Percentiles rank a stretch among this genome's conserved stretches.
phyloP scores from a whole-genome alignment of 768 basidiomycete species.

The Pholiota microspora region DNA sequence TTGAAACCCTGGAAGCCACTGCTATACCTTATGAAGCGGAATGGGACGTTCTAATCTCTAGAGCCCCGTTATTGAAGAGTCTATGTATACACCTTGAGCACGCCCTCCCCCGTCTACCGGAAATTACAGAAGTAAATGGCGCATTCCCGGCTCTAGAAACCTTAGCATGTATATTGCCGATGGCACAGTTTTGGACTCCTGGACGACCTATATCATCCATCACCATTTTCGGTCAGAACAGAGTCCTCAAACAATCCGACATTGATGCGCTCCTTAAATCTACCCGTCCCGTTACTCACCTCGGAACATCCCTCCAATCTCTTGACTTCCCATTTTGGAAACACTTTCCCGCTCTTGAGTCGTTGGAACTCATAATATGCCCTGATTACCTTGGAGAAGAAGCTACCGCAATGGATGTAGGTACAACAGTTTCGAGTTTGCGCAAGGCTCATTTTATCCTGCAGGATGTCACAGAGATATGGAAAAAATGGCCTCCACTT shows the following conservation, averaged over 20 bases:
- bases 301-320: not conserved
- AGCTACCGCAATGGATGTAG: no score
- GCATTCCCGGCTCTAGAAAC: not conserved
- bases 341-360: slow-evolving; percentile 4
- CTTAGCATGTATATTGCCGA: not conserved
- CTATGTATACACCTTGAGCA: not conserved
- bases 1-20: not conserved
- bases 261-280: not conserved
- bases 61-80: not conserved
- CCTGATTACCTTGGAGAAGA: no score
- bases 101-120: not conserved
- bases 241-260: not conserved
- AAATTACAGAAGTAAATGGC: not conserved
- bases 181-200: not conserved
- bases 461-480: not conserved
- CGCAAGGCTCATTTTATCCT: no score
- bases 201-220: not conserved
- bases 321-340: slow-evolving; percentile 2
- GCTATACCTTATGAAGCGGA: not conserved
- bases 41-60: not conserved
- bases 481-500: not conserved
- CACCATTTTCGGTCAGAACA: not conserved
- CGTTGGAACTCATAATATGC: slow-evolving; percentile 1
- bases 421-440: no score
- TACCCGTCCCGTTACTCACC: not conserved